These are phyloP conservation scores for Ormosia semicastrata DNA, from an alignment of 306 rosid species.

Conservation along the genomic window DNA sequence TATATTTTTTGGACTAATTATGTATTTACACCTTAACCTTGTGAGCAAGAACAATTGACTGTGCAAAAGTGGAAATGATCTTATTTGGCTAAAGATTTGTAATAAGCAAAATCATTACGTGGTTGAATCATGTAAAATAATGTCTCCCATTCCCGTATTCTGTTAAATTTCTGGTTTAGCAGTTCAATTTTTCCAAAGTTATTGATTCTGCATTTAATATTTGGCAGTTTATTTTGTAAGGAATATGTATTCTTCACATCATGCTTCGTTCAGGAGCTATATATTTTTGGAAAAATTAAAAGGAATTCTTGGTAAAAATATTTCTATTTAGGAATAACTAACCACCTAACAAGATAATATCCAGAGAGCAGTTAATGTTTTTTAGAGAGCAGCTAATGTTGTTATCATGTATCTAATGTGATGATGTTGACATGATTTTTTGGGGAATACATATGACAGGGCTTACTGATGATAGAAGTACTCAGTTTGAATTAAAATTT, in stretches of 20 bases:
- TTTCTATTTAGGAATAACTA: background rate
- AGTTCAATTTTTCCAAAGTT: background rate
- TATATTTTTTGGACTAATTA: background rate
- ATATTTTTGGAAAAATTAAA: background rate
- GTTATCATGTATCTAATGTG: too few species aligned
- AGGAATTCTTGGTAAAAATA: background rate
- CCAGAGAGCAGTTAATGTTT: background rate
- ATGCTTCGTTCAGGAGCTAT: background rate
- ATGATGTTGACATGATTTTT: too few species aligned
- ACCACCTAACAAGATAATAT: background rate
- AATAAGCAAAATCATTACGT: background rate
- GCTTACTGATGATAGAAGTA: too few species aligned
- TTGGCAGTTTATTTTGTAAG: constrained; percentile 2
- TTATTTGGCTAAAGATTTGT: background rate
- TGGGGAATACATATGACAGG: too few species aligned
- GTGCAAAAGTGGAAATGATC: background rate
- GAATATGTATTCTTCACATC: background rate
- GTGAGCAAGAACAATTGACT: background rate
- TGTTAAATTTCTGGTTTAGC: background rate
- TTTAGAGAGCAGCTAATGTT: too few species aligned
- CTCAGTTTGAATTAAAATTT: too few species aligned
- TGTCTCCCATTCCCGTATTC: background rate
- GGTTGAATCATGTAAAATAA: background rate
- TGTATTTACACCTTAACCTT: background rate
- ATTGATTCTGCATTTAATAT: constrained; percentile 1